Conservation (phyloP, 805 yeast species). For the Alloascoidea hylecoeti region DNA sequence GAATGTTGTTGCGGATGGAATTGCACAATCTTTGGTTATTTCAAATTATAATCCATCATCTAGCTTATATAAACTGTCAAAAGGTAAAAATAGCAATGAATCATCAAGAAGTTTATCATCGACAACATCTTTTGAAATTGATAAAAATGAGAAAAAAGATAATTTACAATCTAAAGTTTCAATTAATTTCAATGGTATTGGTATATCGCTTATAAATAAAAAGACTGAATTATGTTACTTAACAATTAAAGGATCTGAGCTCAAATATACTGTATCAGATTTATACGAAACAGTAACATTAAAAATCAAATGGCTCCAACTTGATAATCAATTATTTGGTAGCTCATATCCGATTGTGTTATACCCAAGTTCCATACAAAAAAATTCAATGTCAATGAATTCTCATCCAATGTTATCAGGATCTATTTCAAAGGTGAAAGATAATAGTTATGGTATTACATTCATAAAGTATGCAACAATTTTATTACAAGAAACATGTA, state of each 20-base stretch:
- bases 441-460: conserved; percentile 78
- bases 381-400: conserved; percentile 68
- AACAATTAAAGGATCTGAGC: conserved; percentile 70
- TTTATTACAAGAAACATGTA: conserved; percentile 77
- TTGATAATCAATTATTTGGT: conserved; percentile 85
- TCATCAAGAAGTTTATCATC: conserved; percentile 6
- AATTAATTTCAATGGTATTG: conserved; percentile 64
- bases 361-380: conserved; percentile 85
- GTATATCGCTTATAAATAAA: conserved; percentile 69
- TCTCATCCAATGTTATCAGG: conserved; percentile 87
- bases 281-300: conserved; percentile 66
- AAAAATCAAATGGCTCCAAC: conserved; percentile 87
- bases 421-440: conserved; percentile 71
- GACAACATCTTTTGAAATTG: conserved; percentile 12
- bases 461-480: conserved; percentile 87
- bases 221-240: conserved; percentile 73
- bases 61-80: conserved; percentile 46
- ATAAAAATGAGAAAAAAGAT: conserved; percentile 30
- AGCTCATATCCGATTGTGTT: conserved; percentile 77
- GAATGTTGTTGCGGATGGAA: conserved; percentile 93
- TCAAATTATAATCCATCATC: conserved; percentile 68
- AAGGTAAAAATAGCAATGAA: conserved; percentile 11
- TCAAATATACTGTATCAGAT: conserved; percentile 73
- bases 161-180: conserved; percentile 37
- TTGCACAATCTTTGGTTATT: conserved; percentile 76